Evolutionary conservation across 345 rosid species (phyloP).

Genomic region (Lepidium africanum): DNA sequence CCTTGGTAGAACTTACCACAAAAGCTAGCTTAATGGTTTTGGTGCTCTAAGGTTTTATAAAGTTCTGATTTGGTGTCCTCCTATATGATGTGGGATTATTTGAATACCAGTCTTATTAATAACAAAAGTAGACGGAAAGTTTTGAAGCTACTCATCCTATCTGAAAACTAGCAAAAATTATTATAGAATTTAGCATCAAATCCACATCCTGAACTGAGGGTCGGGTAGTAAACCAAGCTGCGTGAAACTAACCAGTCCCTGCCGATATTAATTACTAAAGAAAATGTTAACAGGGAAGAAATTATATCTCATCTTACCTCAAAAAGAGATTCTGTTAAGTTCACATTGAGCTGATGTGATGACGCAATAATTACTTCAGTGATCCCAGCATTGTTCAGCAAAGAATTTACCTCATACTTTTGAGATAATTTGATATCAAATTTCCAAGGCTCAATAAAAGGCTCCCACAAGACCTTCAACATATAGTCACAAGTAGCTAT

Average conservation of each 20-base stretch:
- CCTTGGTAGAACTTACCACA: neutral
- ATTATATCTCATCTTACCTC: slow-evolving; percentile 47
- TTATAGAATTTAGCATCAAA: neutral
- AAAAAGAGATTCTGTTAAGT: slow-evolving; percentile 65
- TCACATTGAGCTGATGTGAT: slow-evolving; percentile 63
- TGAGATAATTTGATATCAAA: slow-evolving; percentile 46
- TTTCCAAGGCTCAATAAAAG: slow-evolving; percentile 87
- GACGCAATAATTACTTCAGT: slow-evolving; percentile 62
- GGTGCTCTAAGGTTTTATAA: neutral
- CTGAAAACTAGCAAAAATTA: neutral
- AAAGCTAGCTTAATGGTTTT: neutral
- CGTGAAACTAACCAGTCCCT: neutral
- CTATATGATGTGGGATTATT: neutral
- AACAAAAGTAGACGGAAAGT: neutral
- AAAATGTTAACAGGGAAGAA: neutral
- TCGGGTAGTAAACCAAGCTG: neutral
- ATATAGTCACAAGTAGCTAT: neutral
- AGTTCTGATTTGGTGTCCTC: neutral
- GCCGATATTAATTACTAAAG: neutral
- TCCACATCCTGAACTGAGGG: neutral
- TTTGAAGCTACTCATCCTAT: neutral
- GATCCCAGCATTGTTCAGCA: slow-evolving; percentile 40
- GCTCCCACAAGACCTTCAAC: slow-evolving; percentile 81
- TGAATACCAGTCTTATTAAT: slow-evolving; percentile 5
- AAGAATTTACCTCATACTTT: slow-evolving; percentile 45